A percentile compares a stretch with the other conserved stretches of the same genome.
phyloP scores from a whole-genome alignment of 2,329 filamentous ascomycete genomes.

The Didymella exigua region DNA sequence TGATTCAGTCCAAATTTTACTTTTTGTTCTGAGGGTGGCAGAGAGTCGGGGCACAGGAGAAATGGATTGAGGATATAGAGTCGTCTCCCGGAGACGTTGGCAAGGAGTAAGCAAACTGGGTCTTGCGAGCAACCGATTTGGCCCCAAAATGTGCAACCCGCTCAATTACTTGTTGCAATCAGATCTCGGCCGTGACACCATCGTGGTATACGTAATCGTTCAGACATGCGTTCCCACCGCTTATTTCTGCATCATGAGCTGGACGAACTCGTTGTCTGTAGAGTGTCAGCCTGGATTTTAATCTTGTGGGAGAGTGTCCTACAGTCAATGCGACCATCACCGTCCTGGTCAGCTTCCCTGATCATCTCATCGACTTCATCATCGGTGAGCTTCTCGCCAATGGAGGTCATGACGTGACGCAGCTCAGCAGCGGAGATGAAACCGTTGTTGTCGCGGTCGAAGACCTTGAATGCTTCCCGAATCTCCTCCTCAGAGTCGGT shows the following conservation, averaged over 20 bases:
- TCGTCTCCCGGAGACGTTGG: conserved; percentile 32
- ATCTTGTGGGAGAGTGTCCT: conserved; percentile 26
- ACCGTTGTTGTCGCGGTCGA: conserved; percentile 69
- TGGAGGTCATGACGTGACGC: conserved; percentile 66
- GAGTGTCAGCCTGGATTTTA: conserved; percentile 15
- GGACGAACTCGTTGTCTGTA: conserved; percentile 61
- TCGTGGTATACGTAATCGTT: conserved; percentile 41
- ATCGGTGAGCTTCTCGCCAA: conserved; percentile 67
- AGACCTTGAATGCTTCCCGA: conserved; percentile 68
- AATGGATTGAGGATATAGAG: conserved; percentile 45
- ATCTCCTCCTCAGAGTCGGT: conserved; percentile 69
- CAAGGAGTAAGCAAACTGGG: conserved; percentile 28
- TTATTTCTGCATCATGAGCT: conserved; percentile 63
- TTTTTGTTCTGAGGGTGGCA: neutral
- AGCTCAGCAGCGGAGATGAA: conserved; percentile 69
- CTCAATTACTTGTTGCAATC: conserved; percentile 38
- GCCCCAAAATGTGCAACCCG: conserved; percentile 28
- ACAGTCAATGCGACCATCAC: conserved; percentile 70
- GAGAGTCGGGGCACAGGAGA: conserved; percentile 27
- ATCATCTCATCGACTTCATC: conserved; percentile 71
- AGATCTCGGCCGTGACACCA: conserved; percentile 34
- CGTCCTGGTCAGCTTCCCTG: conserved; percentile 67
- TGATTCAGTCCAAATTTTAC: neutral
- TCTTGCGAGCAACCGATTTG: conserved; percentile 28
- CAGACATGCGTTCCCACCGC: conserved; percentile 27